phyloP scores from a whole-genome alignment of 768 basidiomycete species.

The Tubosaeta sp. region DNA sequence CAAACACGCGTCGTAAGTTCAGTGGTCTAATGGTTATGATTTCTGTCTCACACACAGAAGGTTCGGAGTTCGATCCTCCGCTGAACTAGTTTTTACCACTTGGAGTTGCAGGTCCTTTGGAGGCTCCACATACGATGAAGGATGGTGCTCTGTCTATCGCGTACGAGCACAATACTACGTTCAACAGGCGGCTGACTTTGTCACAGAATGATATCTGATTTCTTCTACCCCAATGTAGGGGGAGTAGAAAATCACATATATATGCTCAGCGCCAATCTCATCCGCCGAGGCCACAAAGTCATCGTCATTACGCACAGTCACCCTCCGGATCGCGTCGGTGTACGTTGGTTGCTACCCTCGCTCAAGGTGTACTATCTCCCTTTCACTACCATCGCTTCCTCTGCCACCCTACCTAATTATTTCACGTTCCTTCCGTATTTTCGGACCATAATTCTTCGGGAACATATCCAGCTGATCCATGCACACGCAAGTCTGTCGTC shows the following conservation, averaged over 20 bases:
- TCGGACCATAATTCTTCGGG: slow-evolving; percentile 81
- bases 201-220: slow-evolving; percentile 89
- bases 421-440: slow-evolving; percentile 90
- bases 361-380: slow-evolving; percentile 96
- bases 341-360: slow-evolving; percentile 82
- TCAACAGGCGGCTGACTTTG: not conserved
- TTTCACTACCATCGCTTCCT: slow-evolving; percentile 81
- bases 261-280: slow-evolving; percentile 81
- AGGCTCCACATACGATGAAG: slow-evolving; percentile 16
- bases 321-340: slow-evolving; percentile 76
- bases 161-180: slow-evolving; percentile 9
- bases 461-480: slow-evolving; percentile 83
- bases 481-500: slow-evolving; percentile 89
- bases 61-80: slow-evolving; percentile 36
- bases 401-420: slow-evolving; percentile 93
- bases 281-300: slow-evolving; percentile 84
- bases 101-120: not conserved
- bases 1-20: slow-evolving; percentile 17
- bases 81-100: slow-evolving; percentile 26
- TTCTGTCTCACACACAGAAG: slow-evolving; percentile 38
- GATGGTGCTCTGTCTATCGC: slow-evolving; percentile 28
- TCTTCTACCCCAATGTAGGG: slow-evolving; percentile 91
- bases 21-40: slow-evolving; percentile 37
- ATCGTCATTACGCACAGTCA: slow-evolving; percentile 94
- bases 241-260: slow-evolving; percentile 98